These are phyloP conservation scores for Lentinus tigrinus DNA, from an alignment of 768 basidiomycete genomes.

Conservation along the genomic window DNA sequence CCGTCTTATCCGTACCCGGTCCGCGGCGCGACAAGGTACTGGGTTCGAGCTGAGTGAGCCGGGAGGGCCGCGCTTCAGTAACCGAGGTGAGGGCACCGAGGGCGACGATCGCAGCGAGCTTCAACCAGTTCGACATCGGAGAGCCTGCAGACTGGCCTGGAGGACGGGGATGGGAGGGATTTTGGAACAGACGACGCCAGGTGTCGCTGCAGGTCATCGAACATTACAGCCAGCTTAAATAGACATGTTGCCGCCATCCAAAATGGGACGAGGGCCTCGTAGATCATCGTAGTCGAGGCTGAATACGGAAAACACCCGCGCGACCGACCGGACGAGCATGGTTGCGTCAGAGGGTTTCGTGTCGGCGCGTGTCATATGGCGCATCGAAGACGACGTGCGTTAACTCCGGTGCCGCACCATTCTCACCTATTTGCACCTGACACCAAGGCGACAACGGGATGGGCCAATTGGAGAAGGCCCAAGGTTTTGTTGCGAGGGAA, in stretches of 20 bases:
- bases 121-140: no score
- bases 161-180: no score
- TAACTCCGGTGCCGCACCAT: background rate
- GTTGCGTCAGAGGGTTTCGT: background rate
- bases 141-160: no score
- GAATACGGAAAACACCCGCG: no score
- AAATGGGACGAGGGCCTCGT: no score
- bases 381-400: background rate
- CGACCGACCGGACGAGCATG: no score
- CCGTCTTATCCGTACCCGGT: constrained; percentile 27
- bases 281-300: no score
- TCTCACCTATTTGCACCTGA: background rate
- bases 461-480: background rate
- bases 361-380: background rate
- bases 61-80: background rate
- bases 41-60: background rate
- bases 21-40: constrained; percentile 1
- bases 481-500: background rate
- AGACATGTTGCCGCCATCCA: no score
- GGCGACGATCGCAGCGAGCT: background rate
- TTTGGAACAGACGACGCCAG: no score
- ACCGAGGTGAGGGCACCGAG: background rate
- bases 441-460: background rate
- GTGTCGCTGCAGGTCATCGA: no score
- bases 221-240: no score